Evolutionary conservation across 2,329 filamentous ascomycete genomes (phyloP), one percentile per base, ranked within the genome.

Genomic region (Colletotrichum liriopes): DNA sequence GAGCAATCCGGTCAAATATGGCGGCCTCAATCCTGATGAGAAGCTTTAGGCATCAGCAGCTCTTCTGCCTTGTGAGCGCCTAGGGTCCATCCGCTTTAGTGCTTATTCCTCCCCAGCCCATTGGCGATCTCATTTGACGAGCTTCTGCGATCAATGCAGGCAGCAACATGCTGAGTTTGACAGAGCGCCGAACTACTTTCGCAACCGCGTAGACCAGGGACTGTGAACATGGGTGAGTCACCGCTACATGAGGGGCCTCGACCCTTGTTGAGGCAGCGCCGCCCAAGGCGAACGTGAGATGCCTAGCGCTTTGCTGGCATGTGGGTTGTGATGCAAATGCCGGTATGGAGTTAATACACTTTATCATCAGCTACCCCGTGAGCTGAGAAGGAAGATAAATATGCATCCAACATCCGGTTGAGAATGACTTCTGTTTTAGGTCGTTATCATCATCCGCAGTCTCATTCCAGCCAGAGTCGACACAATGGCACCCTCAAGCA

Each of bases 401-500:
- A 67, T 43, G 16, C 3, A 0, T n/a, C 12, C 18, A 1, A 12
- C 0, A n/a, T 11, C 29, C 52, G 12, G 43, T 47, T 45, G 26
- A 23, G 3, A 1, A 12, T 8, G 11, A 11, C 32, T 43, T 4
- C 29, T n/a, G 2, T 14, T 16, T 39, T 58, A 5, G 9, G 14
- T 37, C 26, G 52, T 23, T 20, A 43, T 1, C 35, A 41, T 52
- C 23, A 11, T 70, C 41, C 45, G n/a, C 12, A 14, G 18, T 39
- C 4, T 32, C 62, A 0, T 41, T 3, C 16, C 4, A 54, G 18
- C 14, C 20, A 39, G 3, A 49, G 1, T 32, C 16, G 11, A 45
- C 39, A 70, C 59, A 49, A 72, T 72, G 70, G 70, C 70, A 1
- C 70, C 65, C 20, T 51, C 54, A n/a, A 65, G 43, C 47, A 60